A percentile compares a stretch with the other conserved stretches of the same genome.
phyloP scores from a whole-genome alignment of 306 rosid genomes.

The Lupinus albus region DNA sequence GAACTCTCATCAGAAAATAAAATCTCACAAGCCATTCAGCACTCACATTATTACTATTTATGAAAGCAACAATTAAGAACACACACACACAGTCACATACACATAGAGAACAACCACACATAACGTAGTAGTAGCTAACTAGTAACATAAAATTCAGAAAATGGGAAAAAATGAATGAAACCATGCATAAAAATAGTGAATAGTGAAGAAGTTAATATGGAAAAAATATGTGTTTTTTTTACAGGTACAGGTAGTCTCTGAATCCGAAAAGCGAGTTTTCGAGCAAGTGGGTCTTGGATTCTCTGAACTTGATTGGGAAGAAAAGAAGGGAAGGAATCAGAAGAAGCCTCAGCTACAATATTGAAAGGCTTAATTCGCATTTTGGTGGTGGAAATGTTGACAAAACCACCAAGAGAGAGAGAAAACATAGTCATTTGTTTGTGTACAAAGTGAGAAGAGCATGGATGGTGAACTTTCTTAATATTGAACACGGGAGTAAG shows the following conservation, averaged over 20 bases:
- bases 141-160: neutral
- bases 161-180: neutral
- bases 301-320: slow-evolving; percentile 60
- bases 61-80: no score
- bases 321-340: slow-evolving; percentile 61
- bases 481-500: no score
- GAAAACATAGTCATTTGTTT: neutral
- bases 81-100: neutral
- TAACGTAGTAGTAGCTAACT: no score
- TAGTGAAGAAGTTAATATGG: neutral
- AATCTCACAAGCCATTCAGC: neutral
- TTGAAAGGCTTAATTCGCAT: neutral
- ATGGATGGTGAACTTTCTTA: no score
- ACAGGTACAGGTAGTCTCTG: slow-evolving; percentile 66
- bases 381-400: neutral
- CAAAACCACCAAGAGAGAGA: slow-evolving; percentile 24
- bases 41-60: neutral
- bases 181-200: neutral
- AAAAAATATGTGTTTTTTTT: neutral
- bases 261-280: slow-evolving; percentile 63
- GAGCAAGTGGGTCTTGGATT: slow-evolving; percentile 63
- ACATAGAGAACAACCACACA: no score
- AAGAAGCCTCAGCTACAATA: slow-evolving; percentile 28
- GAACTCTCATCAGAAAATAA: no score
- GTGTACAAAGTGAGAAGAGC: no score